A percentile compares a stretch with the other conserved stretches of the same genome.
These are phyloP conservation scores for Cryomyces minteri DNA, from an alignment of 495 filamentous ascomycete genomes.

Conservation along the genomic window DNA sequence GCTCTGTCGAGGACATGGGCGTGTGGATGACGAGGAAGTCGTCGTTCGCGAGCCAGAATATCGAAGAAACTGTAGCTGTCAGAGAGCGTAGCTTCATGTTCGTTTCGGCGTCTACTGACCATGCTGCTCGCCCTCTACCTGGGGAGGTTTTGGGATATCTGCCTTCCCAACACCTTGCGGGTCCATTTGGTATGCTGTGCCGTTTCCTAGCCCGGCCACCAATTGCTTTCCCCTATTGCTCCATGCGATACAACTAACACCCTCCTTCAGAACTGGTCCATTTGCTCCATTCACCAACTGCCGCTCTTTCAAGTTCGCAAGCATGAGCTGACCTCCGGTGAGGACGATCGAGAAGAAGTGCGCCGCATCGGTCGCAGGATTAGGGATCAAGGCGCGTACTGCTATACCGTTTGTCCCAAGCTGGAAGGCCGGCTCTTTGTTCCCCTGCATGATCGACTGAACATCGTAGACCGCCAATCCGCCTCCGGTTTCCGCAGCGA, in stretches of 20 bases:
- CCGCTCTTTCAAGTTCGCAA: slow-evolving; percentile 61
- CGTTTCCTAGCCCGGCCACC: slow-evolving; percentile 71
- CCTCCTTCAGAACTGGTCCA: slow-evolving; percentile 47
- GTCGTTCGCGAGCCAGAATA: slow-evolving; percentile 79
- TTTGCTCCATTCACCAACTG: slow-evolving; percentile 38
- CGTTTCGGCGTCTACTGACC: slow-evolving; percentile 27
- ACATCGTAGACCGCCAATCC: slow-evolving; percentile 73
- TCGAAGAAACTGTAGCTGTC: slow-evolving; percentile 45
- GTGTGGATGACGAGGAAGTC: slow-evolving; percentile 68
- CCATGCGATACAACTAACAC: slow-evolving; percentile 79
- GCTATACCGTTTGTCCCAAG: slow-evolving; percentile 56
- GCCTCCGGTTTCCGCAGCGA: slow-evolving; percentile 67
- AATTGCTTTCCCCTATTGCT: slow-evolving; percentile 86
- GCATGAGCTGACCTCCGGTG: slow-evolving; percentile 54
- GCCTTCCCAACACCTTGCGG: slow-evolving; percentile 58
- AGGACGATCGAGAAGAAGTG: slow-evolving; percentile 65
- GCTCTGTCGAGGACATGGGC: slow-evolving; percentile 21
- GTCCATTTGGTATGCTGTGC: slow-evolving; percentile 66
- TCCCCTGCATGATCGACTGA: slow-evolving; percentile 40
- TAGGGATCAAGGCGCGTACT: slow-evolving; percentile 60
- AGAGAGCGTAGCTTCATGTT: background rate
- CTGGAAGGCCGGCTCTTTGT: slow-evolving; percentile 49
- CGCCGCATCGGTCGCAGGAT: slow-evolving; percentile 48
- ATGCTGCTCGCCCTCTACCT: slow-evolving; percentile 44
- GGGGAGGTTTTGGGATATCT: slow-evolving; percentile 59